Evolutionary conservation across 148 eudicot genomes (phyloP).

Genomic region (Nepenthes mirabilis): DNA sequence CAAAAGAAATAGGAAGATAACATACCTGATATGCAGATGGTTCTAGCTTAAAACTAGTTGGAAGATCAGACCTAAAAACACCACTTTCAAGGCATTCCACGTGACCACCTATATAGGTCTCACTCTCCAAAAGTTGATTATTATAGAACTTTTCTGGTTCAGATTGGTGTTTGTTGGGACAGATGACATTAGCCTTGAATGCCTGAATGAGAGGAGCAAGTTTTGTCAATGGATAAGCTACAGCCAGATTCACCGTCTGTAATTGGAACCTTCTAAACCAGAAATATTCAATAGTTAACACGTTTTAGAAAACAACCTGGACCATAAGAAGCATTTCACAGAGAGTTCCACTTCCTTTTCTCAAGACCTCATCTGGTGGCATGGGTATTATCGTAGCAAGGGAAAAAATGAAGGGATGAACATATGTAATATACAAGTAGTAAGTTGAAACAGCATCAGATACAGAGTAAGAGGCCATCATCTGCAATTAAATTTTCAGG

Average conservation of each 20-base stretch:
- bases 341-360: conserved; percentile 99
- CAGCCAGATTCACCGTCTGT: neutral
- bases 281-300: conserved; percentile 2
- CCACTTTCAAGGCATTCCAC: conserved; percentile 99
- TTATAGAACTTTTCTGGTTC: conserved; percentile 87
- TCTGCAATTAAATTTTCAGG: conserved; percentile 35
- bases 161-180: conserved; percentile 96
- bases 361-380: conserved; percentile 98
- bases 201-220: conserved; percentile 43
- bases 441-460: conserved; percentile 99
- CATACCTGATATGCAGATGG: conserved; percentile 85
- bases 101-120: conserved; percentile 99
- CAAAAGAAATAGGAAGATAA: neutral
- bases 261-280: neutral
- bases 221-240: neutral
- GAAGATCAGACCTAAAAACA: conserved; percentile 98
- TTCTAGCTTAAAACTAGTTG: conserved; percentile 91
- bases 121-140: conserved; percentile 81
- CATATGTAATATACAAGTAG: conserved; percentile 96
- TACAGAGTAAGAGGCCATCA: conserved; percentile 99
- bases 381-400: conserved; percentile 97
- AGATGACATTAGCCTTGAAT: conserved; percentile 79
- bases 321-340: conserved; percentile 99
- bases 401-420: conserved; percentile 97
- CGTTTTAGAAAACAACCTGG: conserved; percentile 46